These are phyloP conservation scores for Byssochlamys sp. DNA, from an alignment of 2,329 filamentous ascomycete species.

Conservation along the genomic window DNA sequence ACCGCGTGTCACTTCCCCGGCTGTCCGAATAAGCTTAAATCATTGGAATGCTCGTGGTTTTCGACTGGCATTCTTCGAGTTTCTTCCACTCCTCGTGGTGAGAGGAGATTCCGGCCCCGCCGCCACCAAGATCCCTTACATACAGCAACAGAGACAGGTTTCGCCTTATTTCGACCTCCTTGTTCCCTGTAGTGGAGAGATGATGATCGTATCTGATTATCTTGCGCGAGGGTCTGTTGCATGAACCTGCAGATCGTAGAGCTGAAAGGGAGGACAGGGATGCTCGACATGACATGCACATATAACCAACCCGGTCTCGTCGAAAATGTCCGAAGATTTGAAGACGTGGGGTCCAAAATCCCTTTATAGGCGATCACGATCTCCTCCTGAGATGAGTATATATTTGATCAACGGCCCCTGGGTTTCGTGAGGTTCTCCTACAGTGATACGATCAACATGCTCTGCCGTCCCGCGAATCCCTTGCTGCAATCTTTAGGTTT, in stretches of 20 bases:
- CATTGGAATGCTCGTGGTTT: background rate
- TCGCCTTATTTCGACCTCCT: background rate
- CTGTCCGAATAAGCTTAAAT: background rate
- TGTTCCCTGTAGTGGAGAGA: background rate
- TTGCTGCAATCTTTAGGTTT: too few relatives aligned
- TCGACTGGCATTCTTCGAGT: background rate
- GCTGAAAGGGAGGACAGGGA: background rate
- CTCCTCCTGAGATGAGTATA: too few relatives aligned
- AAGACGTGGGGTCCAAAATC: too few relatives aligned
- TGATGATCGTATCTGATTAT: background rate
- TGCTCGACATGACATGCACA: background rate
- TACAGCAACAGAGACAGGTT: background rate
- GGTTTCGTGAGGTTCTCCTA: too few relatives aligned
- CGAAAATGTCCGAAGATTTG: too few relatives aligned
- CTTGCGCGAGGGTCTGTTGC: background rate
- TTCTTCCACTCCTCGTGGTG: background rate
- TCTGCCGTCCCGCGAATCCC: too few relatives aligned
- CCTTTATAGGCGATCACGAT: too few relatives aligned
- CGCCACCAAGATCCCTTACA: background rate
- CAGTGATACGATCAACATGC: too few relatives aligned
- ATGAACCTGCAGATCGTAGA: background rate
- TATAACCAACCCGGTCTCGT: background rate
- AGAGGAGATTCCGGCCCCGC: background rate
- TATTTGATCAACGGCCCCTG: too few relatives aligned
- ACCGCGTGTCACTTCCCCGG: background rate